Evolutionary conservation across 1,284 basidiomycete genomes (phyloP).

Genomic region (Malassezia arunalokei): DNA sequence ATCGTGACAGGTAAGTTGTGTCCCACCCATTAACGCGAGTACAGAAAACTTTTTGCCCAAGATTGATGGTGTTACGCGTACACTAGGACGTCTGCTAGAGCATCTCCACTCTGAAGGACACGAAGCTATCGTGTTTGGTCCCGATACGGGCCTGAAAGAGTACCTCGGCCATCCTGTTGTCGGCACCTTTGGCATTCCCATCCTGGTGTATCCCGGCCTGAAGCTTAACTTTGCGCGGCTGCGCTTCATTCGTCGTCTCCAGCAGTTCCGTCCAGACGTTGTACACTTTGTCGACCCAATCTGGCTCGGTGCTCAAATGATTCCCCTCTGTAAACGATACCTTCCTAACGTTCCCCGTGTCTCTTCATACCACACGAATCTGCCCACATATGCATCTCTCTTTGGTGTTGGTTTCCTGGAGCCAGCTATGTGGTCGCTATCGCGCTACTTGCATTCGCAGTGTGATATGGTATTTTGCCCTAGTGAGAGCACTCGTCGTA

Average conservation of each 20-base stretch:
- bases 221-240: constrained; percentile 55
- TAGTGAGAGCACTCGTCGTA: constrained; percentile 50
- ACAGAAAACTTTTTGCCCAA: constrained; percentile 54
- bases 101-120: constrained; percentile 53
- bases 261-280: constrained; percentile 51
- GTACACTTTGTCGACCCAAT: constrained; percentile 51
- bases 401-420: constrained; percentile 53
- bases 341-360: constrained; percentile 50
- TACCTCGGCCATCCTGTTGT: constrained; percentile 53
- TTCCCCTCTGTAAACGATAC: constrained; percentile 42
- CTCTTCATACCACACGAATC: constrained; percentile 53
- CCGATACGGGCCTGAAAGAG: constrained; percentile 50
- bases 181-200: constrained; percentile 53
- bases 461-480: constrained; percentile 52
- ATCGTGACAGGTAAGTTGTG: constrained; percentile 41
- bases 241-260: constrained; percentile 50
- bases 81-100: constrained; percentile 52
- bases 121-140: constrained; percentile 52
- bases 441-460: constrained; percentile 30
- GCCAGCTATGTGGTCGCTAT: constrained; percentile 47
- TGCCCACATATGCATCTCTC: constrained; percentile 52
- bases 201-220: constrained; percentile 52
- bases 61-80: constrained; percentile 54
- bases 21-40: background rate
- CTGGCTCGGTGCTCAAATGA: constrained; percentile 51